Evolutionary conservation across 345 rosid genomes (phyloP), one percentile per base, ranked within the genome.

Genomic region (Acer negundo): DNA sequence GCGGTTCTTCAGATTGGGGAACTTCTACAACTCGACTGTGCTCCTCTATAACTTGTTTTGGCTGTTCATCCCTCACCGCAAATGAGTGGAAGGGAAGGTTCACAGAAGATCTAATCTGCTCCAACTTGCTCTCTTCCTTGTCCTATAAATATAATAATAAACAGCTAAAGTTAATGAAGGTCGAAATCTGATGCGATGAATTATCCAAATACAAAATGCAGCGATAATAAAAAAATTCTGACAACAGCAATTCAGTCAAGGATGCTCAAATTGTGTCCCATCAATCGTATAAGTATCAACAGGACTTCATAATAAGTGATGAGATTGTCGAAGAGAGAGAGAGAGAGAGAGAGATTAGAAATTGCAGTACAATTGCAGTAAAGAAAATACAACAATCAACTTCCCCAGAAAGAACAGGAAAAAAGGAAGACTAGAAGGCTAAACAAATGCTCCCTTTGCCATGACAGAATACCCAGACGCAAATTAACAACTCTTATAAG

Each of bases 61-160:
- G 65, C 42, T 46, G 77, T 69, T 78, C 86, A 8, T 79, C 79
- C 5, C 73, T 77, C n/a, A 85, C 86, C 17, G 42, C 64, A 82
- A 87, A 87, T 1, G 92, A 79, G 72, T 81, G 88, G 84, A 92
- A 88, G 10, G 92, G 89, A 38, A 87, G 94, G 74, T 72, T 89
- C 71, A 89, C 91, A 4, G 89, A 83, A 22, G 88, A 84, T 80
- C 89, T 84, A 23, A 89, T 89, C 81, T 85, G 86, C 69, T 87
- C 93, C 86, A 92, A 69, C 82, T 87, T 91, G 79, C 49, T 72
- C 69, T 81, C 89, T 76, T 87, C 92, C 79, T 85, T 78, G 58
- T 58, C 90, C 97, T 93, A 78, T 55, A 35, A 35, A 73, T n/a
- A 67, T 53, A 42, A 67, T 53, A 42, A 62, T 35, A 64, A 83